Evolutionary conservation across 2,329 filamentous ascomycete species (phyloP).

Genomic region (Allantophomopsis lycopodina): DNA sequence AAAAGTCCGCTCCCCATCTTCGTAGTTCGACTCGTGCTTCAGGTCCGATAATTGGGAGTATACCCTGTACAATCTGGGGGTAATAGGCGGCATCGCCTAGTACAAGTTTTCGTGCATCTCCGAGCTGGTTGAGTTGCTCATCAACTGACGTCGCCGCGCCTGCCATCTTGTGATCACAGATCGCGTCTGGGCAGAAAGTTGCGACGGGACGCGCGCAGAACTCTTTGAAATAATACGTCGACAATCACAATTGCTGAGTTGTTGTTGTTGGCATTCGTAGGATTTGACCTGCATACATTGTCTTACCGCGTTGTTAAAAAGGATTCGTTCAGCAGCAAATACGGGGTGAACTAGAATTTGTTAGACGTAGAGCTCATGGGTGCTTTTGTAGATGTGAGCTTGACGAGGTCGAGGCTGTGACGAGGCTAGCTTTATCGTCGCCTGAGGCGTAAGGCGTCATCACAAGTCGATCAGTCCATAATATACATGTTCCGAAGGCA

Average conservation of each 20-base stretch:
- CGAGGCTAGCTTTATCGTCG: not conserved
- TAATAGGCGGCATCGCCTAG: constrained; percentile 81
- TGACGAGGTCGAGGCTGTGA: not conserved
- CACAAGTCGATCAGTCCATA: no score
- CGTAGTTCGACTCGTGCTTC: constrained; percentile 66
- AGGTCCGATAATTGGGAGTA: constrained; percentile 79
- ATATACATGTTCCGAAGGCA: no score
- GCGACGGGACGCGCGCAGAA: no score
- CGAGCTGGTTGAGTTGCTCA: constrained; percentile 76
- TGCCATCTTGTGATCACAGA: constrained; percentile 29
- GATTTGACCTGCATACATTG: no score
- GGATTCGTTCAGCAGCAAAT: no score
- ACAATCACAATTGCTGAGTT: no score
- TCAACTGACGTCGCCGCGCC: constrained; percentile 41
- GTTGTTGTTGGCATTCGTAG: no score
- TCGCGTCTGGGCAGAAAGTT: not conserved
- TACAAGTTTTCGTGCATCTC: constrained; percentile 81
- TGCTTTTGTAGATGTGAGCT: not conserved
- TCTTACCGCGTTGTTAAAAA: no score
- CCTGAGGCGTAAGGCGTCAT: no score
- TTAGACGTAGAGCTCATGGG: no score
- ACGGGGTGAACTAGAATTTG: no score
- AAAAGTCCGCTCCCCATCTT: constrained; percentile 91
- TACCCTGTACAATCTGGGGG: constrained; percentile 78
- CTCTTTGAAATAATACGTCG: no score